Evolutionary conservation across 2,329 filamentous ascomycete genomes (phyloP), one percentile per base, ranked within the genome.

Genomic region (Stachybotrys elegans): DNA sequence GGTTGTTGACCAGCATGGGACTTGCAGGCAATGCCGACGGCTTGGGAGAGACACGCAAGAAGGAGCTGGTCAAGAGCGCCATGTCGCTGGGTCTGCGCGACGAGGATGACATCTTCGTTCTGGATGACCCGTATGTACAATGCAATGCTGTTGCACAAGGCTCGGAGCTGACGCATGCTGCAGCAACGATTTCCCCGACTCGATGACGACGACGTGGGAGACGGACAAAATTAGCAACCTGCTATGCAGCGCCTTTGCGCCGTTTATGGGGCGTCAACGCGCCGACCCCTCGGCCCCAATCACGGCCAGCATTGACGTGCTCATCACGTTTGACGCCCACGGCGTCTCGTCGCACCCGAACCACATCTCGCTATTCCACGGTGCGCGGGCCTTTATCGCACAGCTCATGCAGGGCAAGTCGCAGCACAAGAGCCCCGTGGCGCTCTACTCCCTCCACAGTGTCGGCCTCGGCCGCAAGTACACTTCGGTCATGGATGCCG

Each of bases 311-410:
- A 88, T 95, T 59, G 89, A 95, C 65, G 78, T 85, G 22, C 76
- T 98, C 54, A 73, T 98, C 52, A 98, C 93, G 22, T 98, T 98
- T 61, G 93, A 98, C 69, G 61, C 66, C n/a, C 51, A 68, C 40
- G 93, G 93, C 47, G 76, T 98, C 40, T 95, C 89, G 46, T 79
- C 80, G 35, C 93, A 98, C 66, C 89, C 90, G 19, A 98, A 98
- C 71, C 93, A 98, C 70, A 86, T 87, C 50, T 90, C 90, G 6
- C 79, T 97, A 8, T 90, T 90, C 69, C 77, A 87, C 62, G 93
- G 92, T 45, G 88, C 89, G 6, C 77, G 79, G 37, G 66, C 78
- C 40, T 97, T 95, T 62, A 63, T 94, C 43, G 69, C 75, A 42
- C 65, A 72, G 7, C 74, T 95, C 41, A 79, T 84, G 64, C 75